Percentiles rank a stretch among this genome's conserved stretches.
These are phyloP conservation scores for Kodamaea sp. DNA, from an alignment of 1,139 yeast species.

Conservation along the genomic window DNA sequence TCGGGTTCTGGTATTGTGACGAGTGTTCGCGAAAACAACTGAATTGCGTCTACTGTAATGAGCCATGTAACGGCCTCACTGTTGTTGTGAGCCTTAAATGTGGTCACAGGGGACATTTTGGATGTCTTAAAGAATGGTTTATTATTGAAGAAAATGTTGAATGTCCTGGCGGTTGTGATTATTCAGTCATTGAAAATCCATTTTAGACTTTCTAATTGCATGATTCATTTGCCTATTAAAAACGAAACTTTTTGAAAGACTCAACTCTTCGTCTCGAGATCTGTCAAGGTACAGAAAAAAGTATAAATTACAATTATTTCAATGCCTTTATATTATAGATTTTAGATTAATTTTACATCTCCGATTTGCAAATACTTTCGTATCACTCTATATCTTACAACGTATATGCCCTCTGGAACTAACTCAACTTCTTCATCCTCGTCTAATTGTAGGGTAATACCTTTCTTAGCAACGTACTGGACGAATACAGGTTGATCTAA, in stretches of 20 bases:
- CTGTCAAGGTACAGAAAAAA: too few species aligned
- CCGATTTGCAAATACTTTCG: slow-evolving; percentile 36
- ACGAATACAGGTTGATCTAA: slow-evolving; percentile 73
- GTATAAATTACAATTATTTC: neutral
- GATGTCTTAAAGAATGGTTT: slow-evolving; percentile 79
- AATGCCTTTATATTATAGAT: neutral
- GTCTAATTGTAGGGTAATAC: slow-evolving; percentile 28
- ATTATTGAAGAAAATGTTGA: slow-evolving; percentile 56
- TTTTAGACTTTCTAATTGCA: too few species aligned
- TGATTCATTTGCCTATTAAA: neutral
- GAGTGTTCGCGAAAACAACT: slow-evolving; percentile 58
- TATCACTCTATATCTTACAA: slow-evolving; percentile 63
- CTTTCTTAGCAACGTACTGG: slow-evolving; percentile 39
- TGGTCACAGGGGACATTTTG: slow-evolving; percentile 86
- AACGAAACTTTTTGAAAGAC: neutral
- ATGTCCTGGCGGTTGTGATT: slow-evolving; percentile 79
- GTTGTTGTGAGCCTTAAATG: slow-evolving; percentile 65
- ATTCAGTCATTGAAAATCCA: slow-evolving; percentile 1
- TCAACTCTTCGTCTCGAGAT: neutral
- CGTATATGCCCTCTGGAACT: slow-evolving; percentile 66
- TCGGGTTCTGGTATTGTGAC: slow-evolving; percentile 86
- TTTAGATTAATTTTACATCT: slow-evolving; percentile 40
- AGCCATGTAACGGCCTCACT: slow-evolving; percentile 71
- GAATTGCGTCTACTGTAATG: slow-evolving; percentile 76
- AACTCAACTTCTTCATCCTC: slow-evolving; percentile 61